phyloP scores from a whole-genome alignment of 2,329 filamentous ascomycete species.

The Alternaria triticimaculans region DNA sequence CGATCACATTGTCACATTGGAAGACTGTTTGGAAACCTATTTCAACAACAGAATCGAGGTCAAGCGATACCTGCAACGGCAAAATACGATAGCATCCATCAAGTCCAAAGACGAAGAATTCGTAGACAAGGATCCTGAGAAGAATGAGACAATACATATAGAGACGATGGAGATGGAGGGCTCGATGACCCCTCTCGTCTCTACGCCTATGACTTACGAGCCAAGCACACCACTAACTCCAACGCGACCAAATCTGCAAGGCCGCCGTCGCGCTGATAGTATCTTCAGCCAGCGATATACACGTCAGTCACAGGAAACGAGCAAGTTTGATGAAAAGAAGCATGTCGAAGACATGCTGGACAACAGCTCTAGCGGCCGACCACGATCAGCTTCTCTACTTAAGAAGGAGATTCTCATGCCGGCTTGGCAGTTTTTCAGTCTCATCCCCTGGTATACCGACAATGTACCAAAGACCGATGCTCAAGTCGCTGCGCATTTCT shows the following conservation, averaged over 20 bases:
- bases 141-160: constrained; percentile 50
- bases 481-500: constrained; percentile 89
- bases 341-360: constrained; percentile 49
- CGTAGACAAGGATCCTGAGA: constrained; percentile 38
- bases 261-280: constrained; percentile 55
- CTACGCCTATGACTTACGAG: constrained; percentile 40
- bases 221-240: constrained; percentile 35
- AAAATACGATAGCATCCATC: constrained; percentile 63
- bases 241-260: constrained; percentile 34
- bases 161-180: constrained; percentile 52
- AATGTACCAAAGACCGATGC: constrained; percentile 69
- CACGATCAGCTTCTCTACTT: constrained; percentile 51
- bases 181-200: constrained; percentile 44
- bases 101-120: constrained; percentile 41
- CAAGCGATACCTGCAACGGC: constrained; percentile 72
- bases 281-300: constrained; percentile 57
- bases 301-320: constrained; percentile 55
- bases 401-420: constrained; percentile 90
- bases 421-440: constrained; percentile 95
- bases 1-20: constrained; percentile 75
- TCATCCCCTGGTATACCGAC: constrained; percentile 90
- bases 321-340: constrained; percentile 59
- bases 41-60: constrained; percentile 96
- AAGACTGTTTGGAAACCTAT: constrained; percentile 91
- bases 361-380: constrained; percentile 39